Evolutionary conservation across 805 yeast species (phyloP).

Genomic region (Wilhelminamyces savonicus): DNA sequence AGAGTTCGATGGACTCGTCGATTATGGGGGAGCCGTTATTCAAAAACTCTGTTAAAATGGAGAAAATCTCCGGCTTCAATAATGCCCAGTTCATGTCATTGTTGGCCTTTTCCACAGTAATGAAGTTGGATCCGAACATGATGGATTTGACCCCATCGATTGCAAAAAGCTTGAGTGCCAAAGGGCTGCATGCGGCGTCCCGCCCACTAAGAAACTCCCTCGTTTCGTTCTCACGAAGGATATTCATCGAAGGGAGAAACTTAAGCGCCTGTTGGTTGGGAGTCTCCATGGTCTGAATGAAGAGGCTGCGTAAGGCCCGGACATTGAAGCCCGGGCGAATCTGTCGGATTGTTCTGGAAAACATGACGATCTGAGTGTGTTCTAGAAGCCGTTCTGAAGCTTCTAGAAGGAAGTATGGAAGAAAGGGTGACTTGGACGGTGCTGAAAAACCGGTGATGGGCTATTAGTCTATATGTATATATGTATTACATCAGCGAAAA

Average conservation of each 20-base stretch:
- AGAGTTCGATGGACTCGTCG: slow-evolving; percentile 15
- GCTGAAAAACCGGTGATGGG: too few species aligned
- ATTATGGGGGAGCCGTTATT: slow-evolving; percentile 52
- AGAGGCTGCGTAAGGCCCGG: slow-evolving; percentile 37
- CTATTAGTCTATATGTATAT: too few species aligned
- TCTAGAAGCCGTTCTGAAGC: too few species aligned
- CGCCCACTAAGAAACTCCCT: slow-evolving; percentile 69
- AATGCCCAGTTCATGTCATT: slow-evolving; percentile 51
- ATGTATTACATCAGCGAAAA: too few species aligned
- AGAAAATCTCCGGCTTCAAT: slow-evolving; percentile 61
- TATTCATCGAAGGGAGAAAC: slow-evolving; percentile 67
- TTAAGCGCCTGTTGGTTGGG: slow-evolving; percentile 85
- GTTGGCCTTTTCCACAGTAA: slow-evolving; percentile 65
- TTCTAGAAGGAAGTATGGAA: too few species aligned
- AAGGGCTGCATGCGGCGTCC: slow-evolving; percentile 69
- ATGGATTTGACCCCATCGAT: slow-evolving; percentile 73
- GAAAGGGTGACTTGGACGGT: too few species aligned
- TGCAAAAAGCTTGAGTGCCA: slow-evolving; percentile 68
- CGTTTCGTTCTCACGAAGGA: slow-evolving; percentile 55
- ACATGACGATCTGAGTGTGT: too few species aligned
- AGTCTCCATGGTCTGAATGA: slow-evolving; percentile 78
- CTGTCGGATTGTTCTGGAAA: too few species aligned
- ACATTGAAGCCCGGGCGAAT: too few species aligned
- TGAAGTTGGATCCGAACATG: slow-evolving; percentile 78
- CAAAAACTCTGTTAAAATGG: slow-evolving; percentile 48